Base-by-base conservation (phyloP, 805 yeast genomes). In the Lachancea fermentati region DNA sequence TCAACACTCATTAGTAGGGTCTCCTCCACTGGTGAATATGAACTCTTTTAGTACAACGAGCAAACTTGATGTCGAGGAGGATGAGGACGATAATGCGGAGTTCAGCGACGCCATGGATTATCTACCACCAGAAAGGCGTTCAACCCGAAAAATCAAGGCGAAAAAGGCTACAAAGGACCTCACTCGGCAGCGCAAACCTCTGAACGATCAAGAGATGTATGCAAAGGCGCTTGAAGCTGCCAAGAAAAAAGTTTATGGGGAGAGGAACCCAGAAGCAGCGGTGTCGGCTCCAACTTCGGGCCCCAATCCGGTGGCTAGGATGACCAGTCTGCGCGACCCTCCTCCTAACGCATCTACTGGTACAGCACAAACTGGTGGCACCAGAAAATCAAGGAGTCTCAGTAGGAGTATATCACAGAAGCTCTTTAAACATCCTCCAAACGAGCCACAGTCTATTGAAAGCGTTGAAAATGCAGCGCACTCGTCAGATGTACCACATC, bases 201-300 rank as follows among this genome's bases (percentile, higher is more conserved):
- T 55, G 13, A 50, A 58, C 3, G 57, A 58, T 17, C 73, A 69
- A 30, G 81, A 78, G 46, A 64, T 77, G 67, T 79, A 78, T 49
- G 67, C 66, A 15, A 63, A 63, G 47, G 85, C 85, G 0, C 64
- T 72, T 45, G 72, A 72, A 46, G 72, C 73, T 11, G 85, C 85
- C 0, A 63, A 69, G 55, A 69, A 66, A 44, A 76, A 68, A 43
- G 83, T 79, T 1, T 77, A 77, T 50, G 81, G 80, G 4, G 64
- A 59, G 16, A 46, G 36, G 5, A 41, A 42, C 34, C 45, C 33
- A 7, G 25, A 37, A 6, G 31, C 22, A 5, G 14, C 12, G 11
- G 37, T 12, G 4, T 7, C 14, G 4, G 19, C 13, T 4, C 19
- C 37, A 3, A 15, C 19, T 4, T 8, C 24, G 14, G 24, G 24